Evolutionary conservation across 768 basidiomycete genomes (phyloP).

Genomic region (Mycena alexandri): DNA sequence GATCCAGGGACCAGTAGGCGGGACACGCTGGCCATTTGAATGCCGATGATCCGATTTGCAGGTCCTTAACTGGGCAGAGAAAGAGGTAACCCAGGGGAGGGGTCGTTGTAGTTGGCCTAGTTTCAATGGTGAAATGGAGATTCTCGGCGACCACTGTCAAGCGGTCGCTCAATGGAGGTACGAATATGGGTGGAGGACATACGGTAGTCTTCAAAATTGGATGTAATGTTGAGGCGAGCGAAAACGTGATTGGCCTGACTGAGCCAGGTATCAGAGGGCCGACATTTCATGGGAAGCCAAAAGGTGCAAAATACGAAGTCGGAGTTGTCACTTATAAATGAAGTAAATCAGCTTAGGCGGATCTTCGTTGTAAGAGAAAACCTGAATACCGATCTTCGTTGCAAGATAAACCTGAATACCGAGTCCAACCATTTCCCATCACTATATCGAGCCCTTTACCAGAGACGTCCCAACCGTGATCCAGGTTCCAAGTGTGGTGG

Average conservation of each 20-base stretch:
- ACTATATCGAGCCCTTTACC: background rate
- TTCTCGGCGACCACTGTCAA: too few species aligned
- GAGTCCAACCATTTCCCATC: background rate
- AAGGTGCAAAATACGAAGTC: background rate
- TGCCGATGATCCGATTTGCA: background rate
- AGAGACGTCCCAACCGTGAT: background rate
- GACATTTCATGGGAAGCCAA: too few species aligned
- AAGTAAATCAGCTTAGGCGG: background rate
- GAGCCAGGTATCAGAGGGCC: background rate
- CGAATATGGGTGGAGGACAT: too few species aligned
- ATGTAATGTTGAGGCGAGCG: background rate
- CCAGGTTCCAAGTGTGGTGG: too few species aligned
- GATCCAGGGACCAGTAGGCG: conserved; percentile 11
- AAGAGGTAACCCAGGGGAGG: conserved; percentile 3
- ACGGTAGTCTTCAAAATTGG: background rate
- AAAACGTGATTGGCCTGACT: conserved; percentile 15
- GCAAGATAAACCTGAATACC: background rate
- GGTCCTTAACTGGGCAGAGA: background rate
- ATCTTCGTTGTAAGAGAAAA: background rate
- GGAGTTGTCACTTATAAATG: background rate
- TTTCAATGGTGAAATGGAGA: background rate
- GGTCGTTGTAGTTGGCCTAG: background rate
- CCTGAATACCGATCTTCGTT: background rate
- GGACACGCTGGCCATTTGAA: background rate
- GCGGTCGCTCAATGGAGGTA: too few species aligned